These are phyloP conservation scores for Nicotiana rustica DNA, from an alignment of 305 asterid genomes.

Conservation along the genomic window DNA sequence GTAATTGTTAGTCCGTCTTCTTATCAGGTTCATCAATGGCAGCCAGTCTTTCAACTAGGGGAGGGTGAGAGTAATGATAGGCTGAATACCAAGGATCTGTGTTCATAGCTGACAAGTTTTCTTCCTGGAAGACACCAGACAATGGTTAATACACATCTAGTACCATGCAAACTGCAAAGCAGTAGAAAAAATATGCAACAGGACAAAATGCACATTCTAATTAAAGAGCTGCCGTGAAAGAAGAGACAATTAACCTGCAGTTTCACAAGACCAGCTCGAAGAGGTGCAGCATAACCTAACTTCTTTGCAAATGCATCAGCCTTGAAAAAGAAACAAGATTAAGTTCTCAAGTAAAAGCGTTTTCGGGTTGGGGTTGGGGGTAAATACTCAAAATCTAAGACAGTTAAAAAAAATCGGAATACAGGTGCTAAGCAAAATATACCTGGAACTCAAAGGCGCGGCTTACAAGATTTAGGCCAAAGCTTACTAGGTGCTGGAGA, in stretches of 20 bases:
- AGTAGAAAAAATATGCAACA: neutral
- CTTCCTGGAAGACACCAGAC: constrained; percentile 65
- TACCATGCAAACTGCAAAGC: too few relatives aligned
- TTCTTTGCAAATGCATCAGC: constrained; percentile 97
- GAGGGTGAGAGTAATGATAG: constrained; percentile 99
- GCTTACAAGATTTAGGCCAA: constrained; percentile 91
- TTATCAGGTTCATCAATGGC: constrained; percentile 82
- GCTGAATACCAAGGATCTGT: constrained; percentile 99
- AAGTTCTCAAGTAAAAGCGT: neutral
- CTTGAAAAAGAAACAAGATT: constrained; percentile 46
- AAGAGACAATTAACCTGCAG: constrained; percentile 68
- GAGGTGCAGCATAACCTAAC: constrained; percentile 83
- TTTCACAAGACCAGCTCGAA: constrained; percentile 94
- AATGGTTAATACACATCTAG: neutral
- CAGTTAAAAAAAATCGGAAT: neutral
- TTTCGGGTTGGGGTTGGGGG: too few relatives aligned
- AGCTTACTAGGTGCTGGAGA: constrained; percentile 89
- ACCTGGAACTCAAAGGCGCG: constrained; percentile 99
- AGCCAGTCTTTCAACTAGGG: constrained; percentile 90
- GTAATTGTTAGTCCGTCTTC: constrained; percentile 65
- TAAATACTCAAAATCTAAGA: neutral
- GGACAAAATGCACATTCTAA: neutral
- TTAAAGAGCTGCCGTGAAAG: neutral
- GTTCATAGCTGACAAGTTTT: constrained; percentile 92
- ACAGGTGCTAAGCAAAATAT: constrained; percentile 30